A percentile compares a stretch with the other conserved stretches of the same genome.
Conservation (phyloP, 2,329 filamentous ascomycete genomes). For the Sarocladium strictum region DNA sequence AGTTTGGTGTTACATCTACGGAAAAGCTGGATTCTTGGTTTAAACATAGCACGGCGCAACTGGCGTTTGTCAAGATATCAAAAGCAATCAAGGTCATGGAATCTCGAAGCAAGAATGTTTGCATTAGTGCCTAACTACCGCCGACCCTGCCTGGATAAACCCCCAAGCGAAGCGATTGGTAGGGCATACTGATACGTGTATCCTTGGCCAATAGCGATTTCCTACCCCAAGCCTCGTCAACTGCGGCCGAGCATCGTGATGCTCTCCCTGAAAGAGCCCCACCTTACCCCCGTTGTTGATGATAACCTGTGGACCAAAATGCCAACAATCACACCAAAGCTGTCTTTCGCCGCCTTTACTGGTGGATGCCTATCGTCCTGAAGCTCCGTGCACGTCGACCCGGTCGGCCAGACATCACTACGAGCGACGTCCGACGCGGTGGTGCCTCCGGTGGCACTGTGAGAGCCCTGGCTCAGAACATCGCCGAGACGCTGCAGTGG, state of each 20-base stretch:
- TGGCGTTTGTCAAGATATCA: neutral
- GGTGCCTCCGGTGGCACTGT: slow-evolving; percentile 1
- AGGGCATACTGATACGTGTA: neutral
- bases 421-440: neutral
- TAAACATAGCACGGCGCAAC: slow-evolving; percentile 4
- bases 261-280: neutral
- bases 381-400: slow-evolving; percentile 16
- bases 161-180: neutral
- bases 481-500: slow-evolving; percentile 7
- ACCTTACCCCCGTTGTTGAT: neutral
- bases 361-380: slow-evolving; percentile 23
- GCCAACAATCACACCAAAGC: slow-evolving; percentile 9
- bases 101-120: slow-evolving; percentile 1
- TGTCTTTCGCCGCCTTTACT: slow-evolving; percentile 4
- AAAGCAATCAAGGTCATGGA: too few relatives aligned
- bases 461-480: slow-evolving; percentile 8
- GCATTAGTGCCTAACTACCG: neutral
- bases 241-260: neutral
- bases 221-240: neutral
- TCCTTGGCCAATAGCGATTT: neutral
- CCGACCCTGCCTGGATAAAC: neutral
- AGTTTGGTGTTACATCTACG: neutral
- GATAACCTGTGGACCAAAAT: neutral
- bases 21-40: too few relatives aligned
- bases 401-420: neutral